Evolutionary conservation across 2,329 filamentous ascomycete species (phyloP).

Genomic region (Dothidotthia symphoricarpi): DNA sequence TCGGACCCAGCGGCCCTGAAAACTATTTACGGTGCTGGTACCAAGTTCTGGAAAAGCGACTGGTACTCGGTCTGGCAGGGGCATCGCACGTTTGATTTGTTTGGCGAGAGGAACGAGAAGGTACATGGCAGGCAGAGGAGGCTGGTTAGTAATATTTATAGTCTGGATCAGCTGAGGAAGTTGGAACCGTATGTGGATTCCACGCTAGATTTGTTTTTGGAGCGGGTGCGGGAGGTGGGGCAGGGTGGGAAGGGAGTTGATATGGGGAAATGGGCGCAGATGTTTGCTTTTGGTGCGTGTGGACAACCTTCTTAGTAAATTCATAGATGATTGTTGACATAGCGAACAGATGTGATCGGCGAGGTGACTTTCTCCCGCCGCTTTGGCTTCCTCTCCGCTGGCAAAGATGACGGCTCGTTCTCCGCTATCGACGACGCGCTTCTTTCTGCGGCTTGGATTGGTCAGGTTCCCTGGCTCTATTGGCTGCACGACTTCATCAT

Average conservation of each 20-base stretch:
- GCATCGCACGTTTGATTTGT: slow-evolving; percentile 11
- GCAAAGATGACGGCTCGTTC: slow-evolving; percentile 39
- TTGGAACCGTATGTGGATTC: slow-evolving; percentile 42
- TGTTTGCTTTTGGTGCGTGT: slow-evolving; percentile 41
- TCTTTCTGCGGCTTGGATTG: slow-evolving; percentile 39
- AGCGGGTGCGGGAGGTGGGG: slow-evolving; percentile 2
- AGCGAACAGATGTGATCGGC: slow-evolving; percentile 40
- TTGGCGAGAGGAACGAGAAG: slow-evolving; percentile 14
- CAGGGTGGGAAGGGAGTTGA: slow-evolving; percentile 19
- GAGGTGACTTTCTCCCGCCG: slow-evolving; percentile 43
- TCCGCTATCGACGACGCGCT: slow-evolving; percentile 34
- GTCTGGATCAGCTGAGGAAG: slow-evolving; percentile 37
- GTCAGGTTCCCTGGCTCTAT: slow-evolving; percentile 41
- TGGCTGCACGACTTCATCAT: slow-evolving; percentile 36
- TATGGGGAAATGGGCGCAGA: slow-evolving; percentile 42
- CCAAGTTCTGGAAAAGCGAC: slow-evolving; percentile 19
- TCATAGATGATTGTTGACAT: not conserved
- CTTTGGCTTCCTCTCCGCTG: slow-evolving; percentile 42
- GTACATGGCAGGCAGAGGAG: slow-evolving; percentile 12
- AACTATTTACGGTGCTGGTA: slow-evolving; percentile 19
- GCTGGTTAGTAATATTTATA: slow-evolving; percentile 31
- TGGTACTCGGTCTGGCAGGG: slow-evolving; percentile 19
- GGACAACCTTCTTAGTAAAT: not conserved
- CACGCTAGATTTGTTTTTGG: slow-evolving; percentile 3
- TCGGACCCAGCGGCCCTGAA: slow-evolving; percentile 12